Conservation (phyloP, 164 flowering plant species). For the Protea cynaroides region DNA sequence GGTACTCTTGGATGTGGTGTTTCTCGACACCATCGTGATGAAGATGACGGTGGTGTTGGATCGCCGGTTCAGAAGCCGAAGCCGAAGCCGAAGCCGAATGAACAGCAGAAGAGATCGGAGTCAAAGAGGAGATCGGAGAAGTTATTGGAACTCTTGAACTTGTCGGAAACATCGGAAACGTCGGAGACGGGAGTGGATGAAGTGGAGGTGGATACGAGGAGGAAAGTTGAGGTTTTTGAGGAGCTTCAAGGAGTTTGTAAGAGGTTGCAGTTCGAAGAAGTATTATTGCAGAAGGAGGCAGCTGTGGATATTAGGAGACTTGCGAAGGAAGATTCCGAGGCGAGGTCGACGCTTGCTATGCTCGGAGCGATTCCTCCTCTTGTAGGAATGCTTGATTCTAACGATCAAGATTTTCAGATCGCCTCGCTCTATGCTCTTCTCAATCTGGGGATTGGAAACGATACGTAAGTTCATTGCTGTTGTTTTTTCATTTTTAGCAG, state of each 20-base stretch:
- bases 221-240: slow-evolving; percentile 54
- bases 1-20: slow-evolving; percentile 29
- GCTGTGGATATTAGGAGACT: slow-evolving; percentile 48
- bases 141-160: slow-evolving; percentile 58
- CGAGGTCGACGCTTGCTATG: slow-evolving; percentile 68
- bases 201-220: slow-evolving; percentile 37
- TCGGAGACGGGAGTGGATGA: slow-evolving; percentile 17
- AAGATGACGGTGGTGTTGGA: background rate
- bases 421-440: slow-evolving; percentile 81
- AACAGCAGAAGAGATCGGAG: slow-evolving; percentile 1
- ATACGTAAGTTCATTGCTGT: slow-evolving; percentile 32
- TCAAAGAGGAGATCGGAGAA: slow-evolving; percentile 43
- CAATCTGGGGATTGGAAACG: slow-evolving; percentile 79
- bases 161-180: slow-evolving; percentile 29
- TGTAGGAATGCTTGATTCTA: slow-evolving; percentile 61
- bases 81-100: background rate
- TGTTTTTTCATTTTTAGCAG: background rate
- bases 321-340: slow-evolving; percentile 62
- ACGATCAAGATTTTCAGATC: slow-evolving; percentile 34
- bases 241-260: slow-evolving; percentile 46
- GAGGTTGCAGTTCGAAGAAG: slow-evolving; percentile 31
- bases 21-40: slow-evolving; percentile 20
- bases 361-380: slow-evolving; percentile 92
- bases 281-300: slow-evolving; percentile 26
- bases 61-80: slow-evolving; percentile 2